Evolutionary conservation across 1,139 yeast species (phyloP), one percentile per base, ranked within the genome.

Genomic region (Geotrichum fermentans): DNA sequence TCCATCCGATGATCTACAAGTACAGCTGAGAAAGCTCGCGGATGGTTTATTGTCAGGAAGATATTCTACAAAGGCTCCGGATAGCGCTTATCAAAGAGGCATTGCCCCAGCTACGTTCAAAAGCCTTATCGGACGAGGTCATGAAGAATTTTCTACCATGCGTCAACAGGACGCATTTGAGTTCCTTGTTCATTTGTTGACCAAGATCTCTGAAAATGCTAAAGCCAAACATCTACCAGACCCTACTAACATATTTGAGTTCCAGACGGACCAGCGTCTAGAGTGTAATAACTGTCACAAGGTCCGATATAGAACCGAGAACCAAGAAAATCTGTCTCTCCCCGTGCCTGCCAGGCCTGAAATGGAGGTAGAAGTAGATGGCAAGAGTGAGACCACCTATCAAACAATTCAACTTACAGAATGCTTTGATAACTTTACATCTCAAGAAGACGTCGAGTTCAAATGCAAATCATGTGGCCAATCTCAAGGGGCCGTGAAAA

Each of bases 151-250:
- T 60, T 74, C 82, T 42, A 82, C 96, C 0, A 86, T 83, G 74
- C 79, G 81, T 58, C 99, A 92, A 62, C 98, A 92, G 64, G 99
- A 92, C 70, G 94, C 97, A 0, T 85, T 83, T 71, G 98, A 92
- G 64, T 94, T 89, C 62, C 75, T 89, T 65, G 70, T 79, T 8
- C 83, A 82, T 62, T 66, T 90, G 18, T 61, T 83, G 34, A 86
- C 83, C 52, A 75, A 78, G 56, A 65, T 87, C 32, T 92, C 84
- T 22, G 64, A 61, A 10, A 51, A 71, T 7, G 66, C 67, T 22
- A 54, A 63, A 2, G 59, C 55, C 11, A 33, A 52, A 40, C 42
- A 53, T 18, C 36, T 43, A 20, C 35, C 42, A n/a, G 66, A 69
- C n/a, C 80, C 83, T 11, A 78, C 80, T 52, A 73, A 74, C 44